Evolutionary conservation across 306 rosid species (phyloP).

Genomic region (Prinsepia uniflora): DNA sequence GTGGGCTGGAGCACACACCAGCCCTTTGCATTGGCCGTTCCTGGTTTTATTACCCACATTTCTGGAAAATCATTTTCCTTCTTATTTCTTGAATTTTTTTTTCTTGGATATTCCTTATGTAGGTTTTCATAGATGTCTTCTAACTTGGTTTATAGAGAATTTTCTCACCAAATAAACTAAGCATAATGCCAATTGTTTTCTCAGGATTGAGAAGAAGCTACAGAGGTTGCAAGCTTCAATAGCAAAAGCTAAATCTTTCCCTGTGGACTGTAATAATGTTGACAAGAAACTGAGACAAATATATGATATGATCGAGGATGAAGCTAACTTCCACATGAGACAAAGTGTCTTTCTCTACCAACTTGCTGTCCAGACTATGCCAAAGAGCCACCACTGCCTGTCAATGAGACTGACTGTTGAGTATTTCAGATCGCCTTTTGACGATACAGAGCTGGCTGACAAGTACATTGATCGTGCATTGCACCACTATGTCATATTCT

Average conservation of each 20-base stretch:
- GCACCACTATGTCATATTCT: conserved; percentile 77
- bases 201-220: conserved; percentile 64
- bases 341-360: conserved; percentile 96
- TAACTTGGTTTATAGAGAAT: background rate
- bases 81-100: background rate
- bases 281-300: conserved; percentile 96
- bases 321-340: conserved; percentile 90
- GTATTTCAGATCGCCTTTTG: conserved; percentile 58
- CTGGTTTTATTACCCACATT: background rate
- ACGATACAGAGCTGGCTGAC: conserved; percentile 44
- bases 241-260: conserved; percentile 62
- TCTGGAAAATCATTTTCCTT: background rate
- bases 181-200: conserved; percentile 28
- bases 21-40: too few species aligned
- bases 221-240: conserved; percentile 57
- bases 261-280: conserved; percentile 82
- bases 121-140: conserved; percentile 2
- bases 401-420: conserved; percentile 90
- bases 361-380: conserved; percentile 94
- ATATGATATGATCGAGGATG: conserved; percentile 91
- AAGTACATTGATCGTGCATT: conserved; percentile 63
- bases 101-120: background rate
- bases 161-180: conserved; percentile 13
- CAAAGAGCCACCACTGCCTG: conserved; percentile 90
- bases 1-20: too few species aligned